phyloP scores from a whole-genome alignment of 768 basidiomycete species.

The Boletus rubescentipes region DNA sequence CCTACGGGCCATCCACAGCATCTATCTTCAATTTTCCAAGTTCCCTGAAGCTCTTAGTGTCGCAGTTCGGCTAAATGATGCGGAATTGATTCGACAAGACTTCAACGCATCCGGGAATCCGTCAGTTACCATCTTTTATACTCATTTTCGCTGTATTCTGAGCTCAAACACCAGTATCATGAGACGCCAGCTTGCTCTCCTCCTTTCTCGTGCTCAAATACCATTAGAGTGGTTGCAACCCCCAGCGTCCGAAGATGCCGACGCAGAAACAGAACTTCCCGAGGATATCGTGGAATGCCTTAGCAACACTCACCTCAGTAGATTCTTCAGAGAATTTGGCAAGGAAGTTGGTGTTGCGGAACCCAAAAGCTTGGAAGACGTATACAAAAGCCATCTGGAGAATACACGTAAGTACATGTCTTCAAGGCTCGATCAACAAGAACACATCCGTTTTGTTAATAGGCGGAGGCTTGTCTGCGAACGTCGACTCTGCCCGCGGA shows the following conservation, averaged over 20 bases:
- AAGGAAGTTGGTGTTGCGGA: constrained; percentile 91
- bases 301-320: constrained; percentile 80
- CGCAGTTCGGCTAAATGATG: constrained; percentile 81
- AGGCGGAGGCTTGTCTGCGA: constrained; percentile 69
- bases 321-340: constrained; percentile 86
- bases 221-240: constrained; percentile 87
- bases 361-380: constrained; percentile 90
- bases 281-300: constrained; percentile 85
- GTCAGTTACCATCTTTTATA: constrained; percentile 41
- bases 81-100: constrained; percentile 77
- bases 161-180: constrained; percentile 53
- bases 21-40: constrained; percentile 84
- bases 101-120: constrained; percentile 89
- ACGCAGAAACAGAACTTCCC: constrained; percentile 64
- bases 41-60: constrained; percentile 90
- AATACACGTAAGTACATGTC: constrained; percentile 62
- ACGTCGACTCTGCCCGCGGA: constrained; percentile 89
- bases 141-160: not conserved
- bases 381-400: constrained; percentile 96
- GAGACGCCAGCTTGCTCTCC: constrained; percentile 92
- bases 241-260: constrained; percentile 45
- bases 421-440: not conserved
- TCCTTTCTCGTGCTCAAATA: constrained; percentile 89
- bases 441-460: not conserved
- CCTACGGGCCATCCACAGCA: constrained; percentile 81